These are phyloP conservation scores for Lenwebbia sp. DNA, from an alignment of 345 rosid genomes.

Conservation along the genomic window DNA sequence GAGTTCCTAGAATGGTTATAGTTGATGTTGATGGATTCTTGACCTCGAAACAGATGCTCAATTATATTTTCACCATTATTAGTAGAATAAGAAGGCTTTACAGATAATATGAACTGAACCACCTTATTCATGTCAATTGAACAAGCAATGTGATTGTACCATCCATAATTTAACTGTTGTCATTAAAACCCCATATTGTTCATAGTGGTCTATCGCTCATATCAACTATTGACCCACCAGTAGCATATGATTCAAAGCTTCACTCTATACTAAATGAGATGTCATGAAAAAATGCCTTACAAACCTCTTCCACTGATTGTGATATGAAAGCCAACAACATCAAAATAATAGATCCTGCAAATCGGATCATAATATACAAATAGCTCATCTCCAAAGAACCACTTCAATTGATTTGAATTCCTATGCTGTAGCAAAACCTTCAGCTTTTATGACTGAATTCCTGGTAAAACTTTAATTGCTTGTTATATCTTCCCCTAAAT, in stretches of 20 bases:
- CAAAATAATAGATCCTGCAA: not conserved
- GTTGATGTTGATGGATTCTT: not conserved
- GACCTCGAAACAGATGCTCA: not conserved
- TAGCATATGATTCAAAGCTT: not conserved
- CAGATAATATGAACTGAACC: not conserved
- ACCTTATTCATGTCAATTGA: not conserved
- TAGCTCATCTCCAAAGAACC: not conserved
- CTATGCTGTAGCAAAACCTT: not conserved
- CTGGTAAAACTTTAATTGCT: not conserved
- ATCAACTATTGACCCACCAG: too few species aligned
- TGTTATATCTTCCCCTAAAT: not conserved
- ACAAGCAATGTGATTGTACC: not conserved
- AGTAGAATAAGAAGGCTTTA: not conserved
- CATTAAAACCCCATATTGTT: too few species aligned
- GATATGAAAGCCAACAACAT: not conserved
- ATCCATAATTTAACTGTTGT: too few species aligned
- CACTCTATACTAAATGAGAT: not conserved
- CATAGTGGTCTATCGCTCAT: too few species aligned
- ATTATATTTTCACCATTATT: not conserved
- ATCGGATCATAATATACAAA: too few species aligned
- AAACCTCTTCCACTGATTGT: not conserved
- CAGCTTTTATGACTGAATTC: not conserved
- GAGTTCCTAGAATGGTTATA: not conserved
- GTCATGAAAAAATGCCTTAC: not conserved
- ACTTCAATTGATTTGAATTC: not conserved